Evolutionary conservation across 2,329 filamentous ascomycete species (phyloP), one percentile per base, ranked within the genome.

Genomic region (Paramyrothecium roridum): DNA sequence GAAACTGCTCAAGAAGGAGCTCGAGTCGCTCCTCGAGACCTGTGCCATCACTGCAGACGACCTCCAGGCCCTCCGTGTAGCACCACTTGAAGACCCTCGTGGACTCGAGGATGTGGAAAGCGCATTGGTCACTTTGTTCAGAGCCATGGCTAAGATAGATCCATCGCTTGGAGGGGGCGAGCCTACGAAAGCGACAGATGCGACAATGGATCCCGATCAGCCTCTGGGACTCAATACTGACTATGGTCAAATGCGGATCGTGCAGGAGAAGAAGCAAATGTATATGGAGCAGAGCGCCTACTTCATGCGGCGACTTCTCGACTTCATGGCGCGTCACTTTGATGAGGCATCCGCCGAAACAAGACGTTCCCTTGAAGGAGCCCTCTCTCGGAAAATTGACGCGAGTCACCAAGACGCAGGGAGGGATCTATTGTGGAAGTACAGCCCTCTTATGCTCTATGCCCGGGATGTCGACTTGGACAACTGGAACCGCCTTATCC

Each of bases 81-180:
- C 89, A 17, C 88, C 91, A 3, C 78, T 97, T 8, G 89, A 91
- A 56, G 87, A 84, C 50, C 70, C 82, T 1, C 78, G 81, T 20
- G 90, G 90, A 3, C 74, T 98, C 12, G 85, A 87, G 63, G 85
- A 91, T 19, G 89, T 96, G 26, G 93, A 99, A 70, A 69, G 75
- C 2, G 84, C 91, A 8, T 77, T 98, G 2, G 83, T 93, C 13
- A 87, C 88, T 13, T 80, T 99, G 8, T 98, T 95, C 73, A 95
- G 90, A 70, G 95, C 93, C 8, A 92, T 98, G 86, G 80, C 89
- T 62, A 96, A 93, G 59, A 98, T 98, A 54, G 93, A 98, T 67
- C 91, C 93, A 1, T 85, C 87, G 8, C 83, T 93, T 48, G 83
- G 88, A 52, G 76, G 74, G 53, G 70, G 74, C 53, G 80, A 81